Base-by-base conservation (phyloP, 495 filamentous ascomycete genomes). In the Venustampulla echinocandica region DNA sequence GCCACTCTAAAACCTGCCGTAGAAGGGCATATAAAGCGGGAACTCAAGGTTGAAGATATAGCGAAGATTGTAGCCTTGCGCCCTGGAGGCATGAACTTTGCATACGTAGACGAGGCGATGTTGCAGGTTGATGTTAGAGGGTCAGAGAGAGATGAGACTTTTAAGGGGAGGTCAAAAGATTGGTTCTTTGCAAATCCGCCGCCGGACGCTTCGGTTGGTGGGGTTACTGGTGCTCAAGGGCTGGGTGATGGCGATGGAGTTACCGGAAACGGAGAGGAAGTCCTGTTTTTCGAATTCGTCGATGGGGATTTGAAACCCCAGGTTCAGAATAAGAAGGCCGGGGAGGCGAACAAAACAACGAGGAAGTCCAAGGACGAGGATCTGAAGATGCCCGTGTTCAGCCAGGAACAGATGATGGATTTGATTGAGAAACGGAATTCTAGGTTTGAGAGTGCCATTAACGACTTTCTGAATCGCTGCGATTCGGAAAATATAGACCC, bases 321-420 rank as follows among this genome's bases (percentile, higher is more conserved):
- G 59, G 82, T 85, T 1, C 69, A 74, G 32, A 64, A 81, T 61
- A 68, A 73, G 34, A 84, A 82, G 53, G 87, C 82, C 3, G 84
- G 83, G 6, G 83, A 88, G 56, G 69, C 80, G 3, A 73, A 70
- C 0, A 82, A 81, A 30, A 71, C 85, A 2, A 73, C 63, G 18
- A 72, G 74, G 46, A 79, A 72, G 55, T 70, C 84, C 49, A 73
- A 74, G 50, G 74, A 87, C 30, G 88, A 96, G 54, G 79, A 89
- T 43, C 54, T 96, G 59, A 93, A 86, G 65, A 92, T 95, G 85
- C 92, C 92, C 0, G 85, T 94, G 14, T 94, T 77, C 63, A 87
- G 86, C 47, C 88, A 94, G 68, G 88, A 87, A 63, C 86, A 94
- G 69, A 85, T 97, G 81, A 84, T 83, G 60, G 73, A 70, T 42